These are phyloP conservation scores for Penicillium crystallinum DNA, from an alignment of 495 filamentous ascomycete species.

Conservation along the genomic window DNA sequence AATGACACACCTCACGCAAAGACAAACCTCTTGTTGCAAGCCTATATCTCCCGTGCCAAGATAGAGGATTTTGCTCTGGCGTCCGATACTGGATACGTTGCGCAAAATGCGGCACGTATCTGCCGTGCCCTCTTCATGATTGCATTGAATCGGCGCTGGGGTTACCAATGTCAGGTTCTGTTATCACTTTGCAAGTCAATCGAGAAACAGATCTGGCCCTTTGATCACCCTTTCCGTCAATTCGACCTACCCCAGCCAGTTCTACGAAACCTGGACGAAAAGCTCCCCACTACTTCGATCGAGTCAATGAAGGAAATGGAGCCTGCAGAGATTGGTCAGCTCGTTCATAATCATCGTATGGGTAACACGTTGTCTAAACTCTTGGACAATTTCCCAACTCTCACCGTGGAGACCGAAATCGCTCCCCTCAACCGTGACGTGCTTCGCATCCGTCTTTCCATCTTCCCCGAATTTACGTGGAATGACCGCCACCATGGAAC, in stretches of 20 bases:
- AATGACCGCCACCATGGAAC: constrained; percentile 92
- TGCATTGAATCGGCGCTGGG: constrained; percentile 89
- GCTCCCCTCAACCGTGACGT: constrained; percentile 94
- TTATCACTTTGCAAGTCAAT: constrained; percentile 91
- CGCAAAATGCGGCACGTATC: constrained; percentile 91
- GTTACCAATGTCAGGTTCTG: constrained; percentile 85
- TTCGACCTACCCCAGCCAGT: constrained; percentile 86
- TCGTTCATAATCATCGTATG: constrained; percentile 88
- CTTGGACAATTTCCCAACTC: constrained; percentile 84
- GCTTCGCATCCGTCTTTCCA: constrained; percentile 73
- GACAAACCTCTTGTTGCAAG: constrained; percentile 91
- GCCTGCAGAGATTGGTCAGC: constrained; percentile 75
- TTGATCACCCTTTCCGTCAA: constrained; percentile 90
- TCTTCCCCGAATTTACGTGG: constrained; percentile 91
- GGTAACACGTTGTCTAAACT: constrained; percentile 74
- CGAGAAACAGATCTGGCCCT: constrained; percentile 90
- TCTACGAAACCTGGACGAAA: constrained; percentile 75
- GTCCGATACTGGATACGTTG: constrained; percentile 89
- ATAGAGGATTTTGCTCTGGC: constrained; percentile 89
- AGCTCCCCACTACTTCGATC: constrained; percentile 63
- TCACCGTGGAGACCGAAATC: constrained; percentile 88
- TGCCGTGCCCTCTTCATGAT: constrained; percentile 97
- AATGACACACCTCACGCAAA: constrained; percentile 80
- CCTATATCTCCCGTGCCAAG: constrained; percentile 84
- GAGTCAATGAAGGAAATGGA: constrained; percentile 90